A percentile compares a stretch with the other conserved stretches of the same genome.
Evolutionary conservation across 1,284 basidiomycete genomes (phyloP).

Genomic region (Inonotus obliquus): DNA sequence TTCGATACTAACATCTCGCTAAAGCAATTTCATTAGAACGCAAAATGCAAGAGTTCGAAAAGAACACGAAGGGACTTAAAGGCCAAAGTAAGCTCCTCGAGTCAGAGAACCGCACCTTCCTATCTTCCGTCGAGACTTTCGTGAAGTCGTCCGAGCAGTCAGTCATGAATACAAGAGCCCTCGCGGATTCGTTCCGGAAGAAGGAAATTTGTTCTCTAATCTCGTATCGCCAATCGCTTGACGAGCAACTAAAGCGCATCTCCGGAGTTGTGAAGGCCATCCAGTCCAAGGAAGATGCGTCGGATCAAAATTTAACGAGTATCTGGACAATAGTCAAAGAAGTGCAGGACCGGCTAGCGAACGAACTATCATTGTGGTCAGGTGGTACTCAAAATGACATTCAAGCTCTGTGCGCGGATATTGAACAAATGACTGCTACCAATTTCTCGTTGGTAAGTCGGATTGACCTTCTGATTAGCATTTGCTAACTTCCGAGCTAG

Average conservation of each 20-base stretch:
- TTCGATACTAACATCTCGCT: neutral
- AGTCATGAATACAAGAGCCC: slow-evolving; percentile 46
- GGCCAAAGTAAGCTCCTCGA: slow-evolving; percentile 58
- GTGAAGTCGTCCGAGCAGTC: slow-evolving; percentile 51
- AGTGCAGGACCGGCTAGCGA: slow-evolving; percentile 48
- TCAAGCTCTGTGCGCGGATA: slow-evolving; percentile 41
- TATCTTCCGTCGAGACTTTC: slow-evolving; percentile 59
- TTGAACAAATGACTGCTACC: slow-evolving; percentile 36
- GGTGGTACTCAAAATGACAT: slow-evolving; percentile 45
- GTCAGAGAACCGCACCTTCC: slow-evolving; percentile 47
- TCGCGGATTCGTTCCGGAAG: slow-evolving; percentile 53
- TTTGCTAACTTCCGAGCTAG: slow-evolving; percentile 24
- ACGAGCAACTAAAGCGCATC: slow-evolving; percentile 55
- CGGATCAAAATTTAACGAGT: slow-evolving; percentile 12
- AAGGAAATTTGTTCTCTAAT: slow-evolving; percentile 44
- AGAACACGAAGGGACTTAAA: slow-evolving; percentile 64
- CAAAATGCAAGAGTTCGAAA: slow-evolving; percentile 60
- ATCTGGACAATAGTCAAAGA: slow-evolving; percentile 46
- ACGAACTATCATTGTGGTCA: slow-evolving; percentile 51
- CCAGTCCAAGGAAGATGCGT: slow-evolving; percentile 29
- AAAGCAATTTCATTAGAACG: slow-evolving; percentile 51
- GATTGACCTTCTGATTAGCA: neutral
- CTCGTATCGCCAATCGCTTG: slow-evolving; percentile 50
- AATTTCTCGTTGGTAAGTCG: slow-evolving; percentile 37
- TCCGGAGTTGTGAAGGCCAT: slow-evolving; percentile 56